Percentiles rank a stretch among this genome's conserved stretches.
phyloP scores from a whole-genome alignment of 345 rosid genomes.

The Rhizophora mangle region DNA sequence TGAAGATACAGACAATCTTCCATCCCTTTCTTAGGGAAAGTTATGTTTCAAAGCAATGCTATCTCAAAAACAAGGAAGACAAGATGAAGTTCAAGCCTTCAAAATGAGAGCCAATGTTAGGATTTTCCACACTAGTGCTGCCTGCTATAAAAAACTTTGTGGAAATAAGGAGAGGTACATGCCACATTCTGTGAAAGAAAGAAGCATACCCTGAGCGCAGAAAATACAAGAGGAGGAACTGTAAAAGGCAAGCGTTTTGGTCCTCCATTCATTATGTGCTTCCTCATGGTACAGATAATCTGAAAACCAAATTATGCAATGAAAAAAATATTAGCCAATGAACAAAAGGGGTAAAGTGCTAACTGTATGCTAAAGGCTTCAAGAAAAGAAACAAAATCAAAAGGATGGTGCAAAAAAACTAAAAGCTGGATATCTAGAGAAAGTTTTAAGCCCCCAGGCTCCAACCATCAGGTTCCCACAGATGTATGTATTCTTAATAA shows the following conservation, averaged over 20 bases:
- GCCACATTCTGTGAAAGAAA: neutral
- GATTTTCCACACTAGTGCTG: too few species aligned
- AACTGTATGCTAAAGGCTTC: neutral
- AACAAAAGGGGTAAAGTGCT: neutral
- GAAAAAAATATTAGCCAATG: neutral
- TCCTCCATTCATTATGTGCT: conserved; percentile 87
- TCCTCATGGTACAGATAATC: conserved; percentile 73
- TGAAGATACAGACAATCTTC: neutral
- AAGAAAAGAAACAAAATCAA: conserved; percentile 2
- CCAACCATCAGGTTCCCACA: too few species aligned
- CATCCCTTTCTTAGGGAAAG: too few species aligned
- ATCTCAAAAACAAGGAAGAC: too few species aligned
- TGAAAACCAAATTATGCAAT: conserved; percentile 23
- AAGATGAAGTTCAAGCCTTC: too few species aligned
- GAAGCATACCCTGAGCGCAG: conserved; percentile 70
- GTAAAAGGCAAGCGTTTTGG: conserved; percentile 84
- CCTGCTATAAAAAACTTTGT: too few species aligned
- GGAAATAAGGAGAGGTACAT: neutral
- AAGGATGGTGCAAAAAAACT: neutral
- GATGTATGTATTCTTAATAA: too few species aligned
- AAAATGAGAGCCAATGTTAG: too few species aligned
- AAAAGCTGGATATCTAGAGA: too few species aligned
- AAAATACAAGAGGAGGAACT: conserved; percentile 83
- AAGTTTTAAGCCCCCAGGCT: too few species aligned
- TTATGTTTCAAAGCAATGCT: too few species aligned